Evolutionary conservation across 371 early-diverging fungal species (phyloP).

Genomic region (Mortierella sp.): DNA sequence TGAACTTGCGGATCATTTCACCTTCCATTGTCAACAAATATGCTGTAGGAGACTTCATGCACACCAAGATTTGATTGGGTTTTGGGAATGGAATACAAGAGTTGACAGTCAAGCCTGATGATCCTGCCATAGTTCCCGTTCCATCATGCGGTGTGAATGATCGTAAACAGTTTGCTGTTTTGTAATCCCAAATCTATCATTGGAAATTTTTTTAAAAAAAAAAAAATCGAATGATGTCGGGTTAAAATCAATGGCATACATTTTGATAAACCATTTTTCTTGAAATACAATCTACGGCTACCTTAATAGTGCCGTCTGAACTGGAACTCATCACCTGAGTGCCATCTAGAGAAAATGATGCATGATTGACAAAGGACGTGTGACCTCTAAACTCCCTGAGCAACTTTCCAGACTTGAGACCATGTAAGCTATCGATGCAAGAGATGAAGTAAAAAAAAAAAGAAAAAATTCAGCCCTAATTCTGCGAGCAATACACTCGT

Average conservation of each 20-base stretch:
- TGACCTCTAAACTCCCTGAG: constrained; percentile 94
- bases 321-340: constrained; percentile 79
- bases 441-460: not conserved
- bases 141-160: constrained; percentile 66
- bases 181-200: constrained; percentile 82
- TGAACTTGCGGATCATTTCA: constrained; percentile 56
- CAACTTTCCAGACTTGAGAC: constrained; percentile 88
- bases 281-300: constrained; percentile 32
- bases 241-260: not conserved
- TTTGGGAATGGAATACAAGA: constrained; percentile 50
- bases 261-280: not conserved
- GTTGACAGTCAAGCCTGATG: constrained; percentile 58
- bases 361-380: constrained; percentile 86
- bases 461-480: not conserved
- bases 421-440: constrained; percentile 73
- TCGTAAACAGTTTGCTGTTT: constrained; percentile 65
- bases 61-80: constrained; percentile 76
- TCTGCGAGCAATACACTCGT: not conserved
- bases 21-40: constrained; percentile 73
- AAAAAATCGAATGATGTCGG: no score
- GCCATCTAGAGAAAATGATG: constrained; percentile 77
- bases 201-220: not conserved
- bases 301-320: constrained; percentile 91
- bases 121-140: constrained; percentile 53
- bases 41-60: constrained; percentile 76